Percentiles rank a stretch among this genome's conserved stretches.
These are phyloP conservation scores for Tieghemiomyces parasiticus DNA, from an alignment of 192 early-diverging fungal genomes.

Conservation along the genomic window DNA sequence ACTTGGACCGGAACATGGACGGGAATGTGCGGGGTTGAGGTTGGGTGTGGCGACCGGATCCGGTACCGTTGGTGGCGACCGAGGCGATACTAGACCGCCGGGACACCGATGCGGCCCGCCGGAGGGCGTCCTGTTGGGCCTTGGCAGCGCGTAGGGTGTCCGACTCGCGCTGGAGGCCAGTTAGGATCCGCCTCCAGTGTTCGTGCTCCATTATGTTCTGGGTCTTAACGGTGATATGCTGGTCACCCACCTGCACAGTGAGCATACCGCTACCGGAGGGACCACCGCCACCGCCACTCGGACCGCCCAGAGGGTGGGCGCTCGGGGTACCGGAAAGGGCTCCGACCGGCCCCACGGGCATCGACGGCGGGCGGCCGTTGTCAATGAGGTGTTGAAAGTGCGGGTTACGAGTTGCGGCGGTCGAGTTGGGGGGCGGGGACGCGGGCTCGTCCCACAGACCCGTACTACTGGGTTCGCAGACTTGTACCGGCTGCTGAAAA, in stretches of 20 bases:
- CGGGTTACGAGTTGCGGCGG: conserved; percentile 6
- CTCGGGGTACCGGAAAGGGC: conserved; percentile 6
- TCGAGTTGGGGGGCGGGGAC: conserved; percentile 16
- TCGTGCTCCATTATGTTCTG: conserved; percentile 9
- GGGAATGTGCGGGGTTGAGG: conserved; percentile 19
- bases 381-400: conserved; percentile 15
- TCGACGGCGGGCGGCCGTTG: conserved; percentile 8
- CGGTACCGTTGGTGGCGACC: conserved; percentile 7
- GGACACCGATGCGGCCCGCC: neutral
- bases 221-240: conserved; percentile 3
- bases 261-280: conserved; percentile 19
- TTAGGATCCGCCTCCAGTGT: conserved; percentile 11
- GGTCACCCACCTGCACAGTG: conserved; percentile 19
- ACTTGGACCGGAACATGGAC: conserved; percentile 20
- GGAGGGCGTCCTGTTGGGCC: neutral
- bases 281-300: too few relatives aligned
- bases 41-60: conserved; percentile 9
- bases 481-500: conserved; percentile 19
- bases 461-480: conserved; percentile 22
- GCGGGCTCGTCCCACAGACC: conserved; percentile 24
- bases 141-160: neutral
- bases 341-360: too few relatives aligned
- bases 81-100: neutral
- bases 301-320: too few relatives aligned
- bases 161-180: neutral